phyloP scores from a whole-genome alignment of 148 eudicot species.

The Silene latifolia region DNA sequence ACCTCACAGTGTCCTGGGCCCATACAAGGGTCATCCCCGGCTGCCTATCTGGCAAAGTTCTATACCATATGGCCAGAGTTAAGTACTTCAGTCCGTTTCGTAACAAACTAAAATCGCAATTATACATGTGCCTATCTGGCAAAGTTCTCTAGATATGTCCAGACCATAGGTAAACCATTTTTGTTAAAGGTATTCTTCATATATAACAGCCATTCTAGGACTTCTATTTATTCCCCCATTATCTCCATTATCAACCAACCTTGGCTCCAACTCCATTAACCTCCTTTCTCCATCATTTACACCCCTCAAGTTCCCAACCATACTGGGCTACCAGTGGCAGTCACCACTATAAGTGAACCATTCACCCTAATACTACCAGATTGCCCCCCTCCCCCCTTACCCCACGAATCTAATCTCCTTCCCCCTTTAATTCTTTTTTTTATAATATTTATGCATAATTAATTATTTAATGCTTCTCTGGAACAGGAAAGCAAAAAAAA shows the following conservation, averaged over 20 bases:
- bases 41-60: too few relatives aligned
- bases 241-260: neutral
- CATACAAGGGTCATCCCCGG: too few relatives aligned
- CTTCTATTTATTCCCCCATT: neutral
- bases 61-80: too few relatives aligned
- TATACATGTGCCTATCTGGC: too few relatives aligned
- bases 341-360: neutral
- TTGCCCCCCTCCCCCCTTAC: neutral
- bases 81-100: too few relatives aligned
- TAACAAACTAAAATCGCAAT: too few relatives aligned
- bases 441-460: neutral
- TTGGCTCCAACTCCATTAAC: neutral
- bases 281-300: neutral
- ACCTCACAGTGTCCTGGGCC: neutral
- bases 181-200: neutral
- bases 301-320: neutral
- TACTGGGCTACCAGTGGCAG: neutral
- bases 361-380: neutral
- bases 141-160: neutral
- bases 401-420: neutral
- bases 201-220: neutral
- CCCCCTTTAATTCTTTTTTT: neutral
- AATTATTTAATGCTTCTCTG: neutral
- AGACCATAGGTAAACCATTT: neutral
- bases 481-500: neutral